Evolutionary conservation across 2,329 filamentous ascomycete species (phyloP), one percentile per base, ranked within the genome.

Genomic region (Boeremia exigua): DNA sequence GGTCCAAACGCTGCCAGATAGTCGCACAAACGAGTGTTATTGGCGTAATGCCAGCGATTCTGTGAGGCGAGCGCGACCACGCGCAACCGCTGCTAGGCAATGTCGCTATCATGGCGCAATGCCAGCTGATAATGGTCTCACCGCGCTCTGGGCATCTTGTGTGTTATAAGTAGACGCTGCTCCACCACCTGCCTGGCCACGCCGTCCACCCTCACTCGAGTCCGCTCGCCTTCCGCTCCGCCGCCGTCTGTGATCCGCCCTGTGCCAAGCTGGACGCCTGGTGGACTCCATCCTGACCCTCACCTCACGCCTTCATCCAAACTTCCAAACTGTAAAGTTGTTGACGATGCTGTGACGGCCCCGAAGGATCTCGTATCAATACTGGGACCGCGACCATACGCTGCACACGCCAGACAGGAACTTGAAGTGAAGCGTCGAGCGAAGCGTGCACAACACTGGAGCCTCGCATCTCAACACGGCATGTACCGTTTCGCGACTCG

Each of bases 21-120:
- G 56, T 59, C 61, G 62, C 61, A 62, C 58, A 57, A 43, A 56
- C 50, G 47, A 44, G 54, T 67, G 61, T 65, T 47, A 63, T 66
- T 72, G 67, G 68, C 54, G 50, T 54, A 38, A 42, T 11, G 25
- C 38, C 46, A 25, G 50, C 55, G 59, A 61, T 60, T 61, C 54
- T 59, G 56, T 52, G 51, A 42, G 48, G 64, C 47, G 44, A 51
- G 53, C 60, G 52, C 61, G 64, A 63, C 56, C 37, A 59, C 57
- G n/a, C 58, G 33, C 52, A 40, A 49, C 37, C 37, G 49, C 64
- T 63, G 59, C 63, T 66, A 70, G 58, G 62, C 47, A 45, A 65
- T 67, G 63, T 61, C 65, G 70, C 71, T 74, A 74, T 74, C 72
- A 69, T 70, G 54, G 65, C 65, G 67, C 66, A 67, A 72, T 68